These are phyloP conservation scores for Candida buenavistaensis DNA, from an alignment of 1,139 yeast species.

Conservation along the genomic window DNA sequence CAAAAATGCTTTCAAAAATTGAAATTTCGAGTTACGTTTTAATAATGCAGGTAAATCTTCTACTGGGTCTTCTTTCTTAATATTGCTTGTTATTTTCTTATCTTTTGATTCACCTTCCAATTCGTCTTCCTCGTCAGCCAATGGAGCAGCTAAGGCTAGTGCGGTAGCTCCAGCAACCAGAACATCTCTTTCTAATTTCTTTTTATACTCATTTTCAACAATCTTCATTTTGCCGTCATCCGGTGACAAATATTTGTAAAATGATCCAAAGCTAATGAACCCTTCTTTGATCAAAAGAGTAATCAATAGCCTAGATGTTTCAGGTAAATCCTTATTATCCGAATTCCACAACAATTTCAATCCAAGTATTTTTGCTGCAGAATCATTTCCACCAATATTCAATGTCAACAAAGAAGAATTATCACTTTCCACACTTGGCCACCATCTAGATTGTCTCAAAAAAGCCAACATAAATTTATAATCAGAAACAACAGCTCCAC, in stretches of 20 bases:
- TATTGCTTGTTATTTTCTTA: slow-evolving; percentile 8
- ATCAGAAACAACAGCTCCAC: slow-evolving; percentile 45
- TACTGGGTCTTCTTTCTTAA: slow-evolving; percentile 15
- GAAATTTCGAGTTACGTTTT: slow-evolving; percentile 27
- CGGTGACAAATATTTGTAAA: slow-evolving; percentile 60
- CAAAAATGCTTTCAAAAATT: slow-evolving; percentile 55
- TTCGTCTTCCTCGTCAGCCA: slow-evolving; percentile 60
- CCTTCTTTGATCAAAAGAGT: slow-evolving; percentile 69
- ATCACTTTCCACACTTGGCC: slow-evolving; percentile 53
- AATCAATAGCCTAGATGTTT: slow-evolving; percentile 44
- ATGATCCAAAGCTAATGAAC: slow-evolving; percentile 60
- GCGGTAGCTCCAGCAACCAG: slow-evolving; percentile 73
- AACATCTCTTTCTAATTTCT: slow-evolving; percentile 60
- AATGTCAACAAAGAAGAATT: slow-evolving; percentile 29
- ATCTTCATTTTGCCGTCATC: slow-evolving; percentile 37
- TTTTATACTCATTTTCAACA: slow-evolving; percentile 48
- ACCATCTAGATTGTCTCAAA: slow-evolving; percentile 58
- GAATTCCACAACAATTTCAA: slow-evolving; percentile 46
- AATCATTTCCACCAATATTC: slow-evolving; percentile 65
- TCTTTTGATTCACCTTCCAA: slow-evolving; percentile 16
- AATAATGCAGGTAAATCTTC: slow-evolving; percentile 11
- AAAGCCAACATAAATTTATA: slow-evolving; percentile 49
- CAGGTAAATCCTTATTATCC: slow-evolving; percentile 39
- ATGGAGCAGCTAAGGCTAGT: slow-evolving; percentile 83
- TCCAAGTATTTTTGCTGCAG: slow-evolving; percentile 62